Percentiles rank a stretch among this genome's conserved stretches.
phyloP scores from a whole-genome alignment of 306 rosid species.

The Cajanus cajan region DNA sequence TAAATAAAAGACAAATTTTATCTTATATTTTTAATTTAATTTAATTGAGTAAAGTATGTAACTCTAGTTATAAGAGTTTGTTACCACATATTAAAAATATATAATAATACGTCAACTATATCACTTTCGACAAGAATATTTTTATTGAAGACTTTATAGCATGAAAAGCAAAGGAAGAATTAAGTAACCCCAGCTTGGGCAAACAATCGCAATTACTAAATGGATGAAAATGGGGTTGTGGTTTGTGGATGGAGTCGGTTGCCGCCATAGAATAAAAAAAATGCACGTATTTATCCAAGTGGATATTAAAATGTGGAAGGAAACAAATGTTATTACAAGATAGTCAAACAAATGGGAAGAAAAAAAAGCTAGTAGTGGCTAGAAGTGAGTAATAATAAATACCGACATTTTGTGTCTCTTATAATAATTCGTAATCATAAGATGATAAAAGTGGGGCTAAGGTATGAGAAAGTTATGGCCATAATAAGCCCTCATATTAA shows the following conservation, averaged over 20 bases:
- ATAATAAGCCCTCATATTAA: neutral
- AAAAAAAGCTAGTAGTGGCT: neutral
- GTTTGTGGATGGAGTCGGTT: neutral
- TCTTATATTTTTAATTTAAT: no score
- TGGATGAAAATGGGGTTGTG: neutral
- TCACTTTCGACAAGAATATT: no score
- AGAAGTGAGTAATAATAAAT: constrained; percentile 13
- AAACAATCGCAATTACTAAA: neutral
- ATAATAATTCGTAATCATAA: constrained; percentile 28
- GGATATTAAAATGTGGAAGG: constrained; percentile 12
- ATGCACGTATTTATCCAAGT: neutral
- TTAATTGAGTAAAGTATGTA: no score
- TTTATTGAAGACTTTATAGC: neutral
- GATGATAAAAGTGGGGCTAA: constrained; percentile 16
- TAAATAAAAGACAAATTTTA: no score
- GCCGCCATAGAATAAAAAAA: constrained; percentile 29
- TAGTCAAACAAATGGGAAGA: neutral
- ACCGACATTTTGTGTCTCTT: constrained; percentile 21
- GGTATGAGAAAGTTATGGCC: neutral
- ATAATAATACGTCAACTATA: no score
- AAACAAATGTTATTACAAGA: neutral
- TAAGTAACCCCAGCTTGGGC: neutral
- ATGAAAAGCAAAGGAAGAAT: neutral
- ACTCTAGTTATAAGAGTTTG: no score
- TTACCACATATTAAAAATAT: no score